Percentiles rank a stretch among this genome's conserved stretches.
Conservation (phyloP, 805 yeast species). For the Komagataella populi region DNA sequence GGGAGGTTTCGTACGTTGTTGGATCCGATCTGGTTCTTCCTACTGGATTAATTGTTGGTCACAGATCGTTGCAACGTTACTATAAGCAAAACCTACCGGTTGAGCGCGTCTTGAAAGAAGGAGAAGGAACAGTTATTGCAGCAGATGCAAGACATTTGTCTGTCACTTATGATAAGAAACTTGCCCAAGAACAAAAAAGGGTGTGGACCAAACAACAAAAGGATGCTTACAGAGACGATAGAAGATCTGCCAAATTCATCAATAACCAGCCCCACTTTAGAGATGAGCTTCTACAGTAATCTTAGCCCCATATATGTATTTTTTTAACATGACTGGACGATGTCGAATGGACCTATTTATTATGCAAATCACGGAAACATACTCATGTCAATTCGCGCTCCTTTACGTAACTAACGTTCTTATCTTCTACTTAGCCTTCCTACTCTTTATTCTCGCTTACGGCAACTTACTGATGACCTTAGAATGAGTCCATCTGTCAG, state of each 20-base stretch:
- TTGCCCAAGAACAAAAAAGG: constrained; percentile 31
- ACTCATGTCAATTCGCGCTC: neutral
- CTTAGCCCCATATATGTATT: neutral
- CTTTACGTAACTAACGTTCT: neutral
- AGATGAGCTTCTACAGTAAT: constrained; percentile 46
- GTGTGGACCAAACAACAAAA: constrained; percentile 46
- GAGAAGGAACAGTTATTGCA: constrained; percentile 62
- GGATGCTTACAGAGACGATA: constrained; percentile 35
- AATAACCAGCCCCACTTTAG: constrained; percentile 81
- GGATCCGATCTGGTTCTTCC: constrained; percentile 65
- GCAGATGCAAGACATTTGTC: constrained; percentile 56
- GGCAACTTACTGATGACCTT: neutral
- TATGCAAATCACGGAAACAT: no score
- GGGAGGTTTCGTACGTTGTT: constrained; percentile 16
- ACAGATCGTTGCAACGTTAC: constrained; percentile 59
- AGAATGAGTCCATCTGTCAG: neutral
- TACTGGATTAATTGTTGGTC: constrained; percentile 69
- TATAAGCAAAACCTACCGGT: constrained; percentile 51
- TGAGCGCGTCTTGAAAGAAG: constrained; percentile 40
- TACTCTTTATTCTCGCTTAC: neutral
- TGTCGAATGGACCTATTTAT: neutral
- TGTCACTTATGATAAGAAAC: constrained; percentile 22
- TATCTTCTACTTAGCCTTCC: neutral
- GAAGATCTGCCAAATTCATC: constrained; percentile 49
- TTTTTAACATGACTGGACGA: neutral